Evolutionary conservation across 2,329 filamentous ascomycete genomes (phyloP).

Genomic region (Pseudopithomyces maydicus): DNA sequence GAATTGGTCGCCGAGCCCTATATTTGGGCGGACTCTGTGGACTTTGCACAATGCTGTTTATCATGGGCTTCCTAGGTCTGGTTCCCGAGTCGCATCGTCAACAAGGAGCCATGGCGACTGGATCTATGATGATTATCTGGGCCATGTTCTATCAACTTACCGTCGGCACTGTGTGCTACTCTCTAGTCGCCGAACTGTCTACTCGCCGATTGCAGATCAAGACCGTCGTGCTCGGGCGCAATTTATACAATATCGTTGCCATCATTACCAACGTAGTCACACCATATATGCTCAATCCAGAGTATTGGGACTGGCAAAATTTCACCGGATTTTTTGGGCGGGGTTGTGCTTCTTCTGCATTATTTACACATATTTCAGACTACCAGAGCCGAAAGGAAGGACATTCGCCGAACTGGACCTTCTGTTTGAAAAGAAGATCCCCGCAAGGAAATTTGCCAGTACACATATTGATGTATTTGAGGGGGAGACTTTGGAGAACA

Average conservation of each 20-base stretch:
- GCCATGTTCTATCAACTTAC: constrained; percentile 75
- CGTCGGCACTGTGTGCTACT: constrained; percentile 89
- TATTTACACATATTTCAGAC: constrained; percentile 78
- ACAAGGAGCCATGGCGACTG: constrained; percentile 73
- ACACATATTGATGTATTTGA: constrained; percentile 62
- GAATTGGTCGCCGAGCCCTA: constrained; percentile 75
- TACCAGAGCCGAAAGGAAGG: constrained; percentile 79
- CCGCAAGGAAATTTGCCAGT: constrained; percentile 72
- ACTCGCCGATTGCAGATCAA: constrained; percentile 86
- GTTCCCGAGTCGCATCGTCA: constrained; percentile 65
- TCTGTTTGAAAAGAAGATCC: constrained; percentile 75
- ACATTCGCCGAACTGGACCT: constrained; percentile 87
- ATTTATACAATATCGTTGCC: constrained; percentile 75
- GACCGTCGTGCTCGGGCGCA: constrained; percentile 84
- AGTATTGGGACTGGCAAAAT: constrained; percentile 86
- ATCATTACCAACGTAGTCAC: constrained; percentile 83
- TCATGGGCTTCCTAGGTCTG: constrained; percentile 83
- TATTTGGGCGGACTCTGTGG: constrained; percentile 75
- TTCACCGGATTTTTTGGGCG: constrained; percentile 88
- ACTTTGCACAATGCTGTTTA: constrained; percentile 76
- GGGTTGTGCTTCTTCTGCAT: constrained; percentile 81
- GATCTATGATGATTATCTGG: constrained; percentile 72
- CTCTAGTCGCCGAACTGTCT: constrained; percentile 82
- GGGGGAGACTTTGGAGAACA: constrained; percentile 31
- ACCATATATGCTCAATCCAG: constrained; percentile 91